Base-by-base conservation (phyloP, 1,284 basidiomycete genomes). In the Schizopora paradoxa region DNA sequence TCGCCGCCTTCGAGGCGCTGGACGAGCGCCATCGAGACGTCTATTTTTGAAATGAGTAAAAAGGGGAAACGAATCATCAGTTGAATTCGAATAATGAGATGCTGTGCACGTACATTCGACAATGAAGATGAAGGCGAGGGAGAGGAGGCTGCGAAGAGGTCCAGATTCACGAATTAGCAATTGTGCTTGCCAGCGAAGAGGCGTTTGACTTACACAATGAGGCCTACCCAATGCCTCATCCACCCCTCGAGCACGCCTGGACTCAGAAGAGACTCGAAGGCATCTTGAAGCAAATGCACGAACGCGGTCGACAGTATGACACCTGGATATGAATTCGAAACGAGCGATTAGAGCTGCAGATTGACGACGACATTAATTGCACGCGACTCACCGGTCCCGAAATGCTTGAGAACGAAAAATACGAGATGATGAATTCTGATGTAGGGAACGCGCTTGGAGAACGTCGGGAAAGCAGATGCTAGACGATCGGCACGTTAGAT, bases 401-500 rank as follows among this genome's bases (percentile, higher is more conserved):
- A 88, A 59, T 89, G 86, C 56, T 87, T 89, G 34, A 83, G 83
- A 22, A 86, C 68, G 61, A 89, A 88, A 60, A 89, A 89, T 14
- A 82, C 55, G 13, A 83, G 66, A 13, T 72, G 70, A 1, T 83
- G 84, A 53, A 86, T 78, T 35, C 71, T 70, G 14, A 86, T 55
- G 45, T 69, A 69, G 1, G 67, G 65, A 5, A 73, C 58, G 4
- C 69, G 69, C 46, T 75, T 76, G 0, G 85, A 83, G 16, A 85
- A 46, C 0, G 75, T 64, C 0, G 86, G 85, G 52, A 88, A 83
- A 0, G 80, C 80, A 0, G 77, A 77, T 6, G 86, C 85, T 85
- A 49, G 28, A 27, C 29, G 34, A 26, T 10, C 23, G 13, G 19
- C 26, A 23, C 21, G 37, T 33, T 26, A 45, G 44, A 18, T 21